These are phyloP conservation scores for Trichoderma sp. DNA, from an alignment of 2,329 filamentous ascomycete genomes.

Conservation along the genomic window DNA sequence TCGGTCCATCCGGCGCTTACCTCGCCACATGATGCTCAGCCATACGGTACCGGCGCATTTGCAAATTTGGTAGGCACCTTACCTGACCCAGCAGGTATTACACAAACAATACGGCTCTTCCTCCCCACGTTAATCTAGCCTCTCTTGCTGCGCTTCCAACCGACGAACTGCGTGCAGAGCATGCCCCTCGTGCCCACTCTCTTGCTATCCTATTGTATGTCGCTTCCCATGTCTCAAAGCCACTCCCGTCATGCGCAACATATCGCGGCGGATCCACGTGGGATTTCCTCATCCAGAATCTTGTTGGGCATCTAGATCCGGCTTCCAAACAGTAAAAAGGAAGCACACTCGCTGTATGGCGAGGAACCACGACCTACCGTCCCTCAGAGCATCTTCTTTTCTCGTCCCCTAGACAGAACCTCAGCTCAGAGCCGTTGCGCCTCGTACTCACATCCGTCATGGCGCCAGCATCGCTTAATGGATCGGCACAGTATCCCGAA, in stretches of 20 bases:
- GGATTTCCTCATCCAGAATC: not conserved
- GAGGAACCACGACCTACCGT: conserved; percentile 1
- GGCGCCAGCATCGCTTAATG: conserved; percentile 25
- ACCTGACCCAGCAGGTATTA: not conserved
- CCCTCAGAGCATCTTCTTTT: not conserved
- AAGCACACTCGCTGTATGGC: conserved; percentile 30
- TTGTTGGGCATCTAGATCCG: not conserved
- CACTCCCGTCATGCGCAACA: conserved; percentile 24
- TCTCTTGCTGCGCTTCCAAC: conserved; percentile 29
- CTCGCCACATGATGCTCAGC: conserved; percentile 19
- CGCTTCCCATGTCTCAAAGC: conserved; percentile 29
- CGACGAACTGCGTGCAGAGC: conserved; percentile 39
- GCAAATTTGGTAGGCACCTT: conserved; percentile 21
- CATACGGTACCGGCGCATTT: conserved; percentile 3
- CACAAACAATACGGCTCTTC: conserved; percentile 36
- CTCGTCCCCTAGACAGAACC: not conserved
- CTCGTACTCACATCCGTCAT: conserved; percentile 22
- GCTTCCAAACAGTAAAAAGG: conserved; percentile 34
- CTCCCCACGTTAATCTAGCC: conserved; percentile 35
- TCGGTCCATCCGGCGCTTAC: conserved; percentile 8
- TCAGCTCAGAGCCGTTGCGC: not conserved
- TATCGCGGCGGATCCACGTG: conserved; percentile 15
- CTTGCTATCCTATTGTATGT: conserved; percentile 36
- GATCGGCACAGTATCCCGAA: conserved; percentile 32
- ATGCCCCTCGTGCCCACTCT: conserved; percentile 40